Conservation (phyloP, 371 early-diverging fungal genomes). For the Mucor piriformis region DNA sequence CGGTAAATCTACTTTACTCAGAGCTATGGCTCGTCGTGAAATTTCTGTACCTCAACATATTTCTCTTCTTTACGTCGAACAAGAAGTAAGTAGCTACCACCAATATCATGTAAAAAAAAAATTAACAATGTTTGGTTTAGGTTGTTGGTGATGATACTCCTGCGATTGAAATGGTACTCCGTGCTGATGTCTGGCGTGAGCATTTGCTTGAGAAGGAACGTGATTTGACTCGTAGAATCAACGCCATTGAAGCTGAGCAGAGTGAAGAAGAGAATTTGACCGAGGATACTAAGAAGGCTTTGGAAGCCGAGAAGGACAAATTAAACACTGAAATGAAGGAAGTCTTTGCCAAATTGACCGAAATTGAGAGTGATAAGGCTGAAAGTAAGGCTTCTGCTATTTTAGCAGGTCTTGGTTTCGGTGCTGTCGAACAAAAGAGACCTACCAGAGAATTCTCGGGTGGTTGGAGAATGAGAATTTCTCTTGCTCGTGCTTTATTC, state of each 20-base stretch:
- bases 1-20: slow-evolving; percentile 95
- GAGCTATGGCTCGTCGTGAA: slow-evolving; percentile 91
- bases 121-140: slow-evolving; percentile 35
- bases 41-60: slow-evolving; percentile 86
- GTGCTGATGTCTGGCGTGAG: slow-evolving; percentile 95
- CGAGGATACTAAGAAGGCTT: slow-evolving; percentile 59
- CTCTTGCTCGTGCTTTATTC: slow-evolving; percentile 96
- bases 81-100: slow-evolving; percentile 71
- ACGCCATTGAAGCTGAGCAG: slow-evolving; percentile 36
- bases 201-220: slow-evolving; percentile 87
- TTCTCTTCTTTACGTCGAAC: slow-evolving; percentile 96
- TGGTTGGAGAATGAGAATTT: slow-evolving; percentile 94
- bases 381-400: slow-evolving; percentile 91
- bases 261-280: slow-evolving; percentile 38
- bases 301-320: slow-evolving; percentile 70
- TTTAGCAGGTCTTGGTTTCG: slow-evolving; percentile 95
- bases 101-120: not conserved
- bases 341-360: slow-evolving; percentile 82
- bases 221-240: slow-evolving; percentile 52
- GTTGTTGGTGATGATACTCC: slow-evolving; percentile 89
- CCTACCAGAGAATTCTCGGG: slow-evolving; percentile 95
- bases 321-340: slow-evolving; percentile 74
- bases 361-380: slow-evolving; percentile 96
- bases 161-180: slow-evolving; percentile 87
- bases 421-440: slow-evolving; percentile 72